These are phyloP conservation scores for Borovskyia barvae DNA, from an alignment of 208 protist species.

Conservation along the genomic window DNA sequence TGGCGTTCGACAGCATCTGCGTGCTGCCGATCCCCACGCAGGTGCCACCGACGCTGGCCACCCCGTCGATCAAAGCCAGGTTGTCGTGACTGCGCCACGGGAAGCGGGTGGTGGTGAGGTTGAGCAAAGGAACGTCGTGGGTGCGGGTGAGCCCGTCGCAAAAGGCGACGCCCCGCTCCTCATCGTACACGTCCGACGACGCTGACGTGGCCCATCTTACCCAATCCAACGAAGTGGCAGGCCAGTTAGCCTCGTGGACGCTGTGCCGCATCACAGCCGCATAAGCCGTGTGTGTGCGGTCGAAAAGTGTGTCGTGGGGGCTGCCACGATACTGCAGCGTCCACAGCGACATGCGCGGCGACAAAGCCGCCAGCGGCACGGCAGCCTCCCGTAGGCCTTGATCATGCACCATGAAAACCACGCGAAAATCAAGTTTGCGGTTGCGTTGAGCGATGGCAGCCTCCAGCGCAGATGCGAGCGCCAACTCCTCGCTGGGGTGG, in stretches of 20 bases:
- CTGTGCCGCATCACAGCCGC: constrained; percentile 42
- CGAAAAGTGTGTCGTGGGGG: constrained; percentile 45
- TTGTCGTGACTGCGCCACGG: constrained; percentile 67
- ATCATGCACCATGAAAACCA: constrained; percentile 73
- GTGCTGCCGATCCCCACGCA: constrained; percentile 69
- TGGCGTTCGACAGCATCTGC: constrained; percentile 8
- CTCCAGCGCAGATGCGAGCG: constrained; percentile 33
- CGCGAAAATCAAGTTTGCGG: constrained; percentile 43
- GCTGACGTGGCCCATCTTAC: background rate
- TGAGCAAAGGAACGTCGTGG: constrained; percentile 20
- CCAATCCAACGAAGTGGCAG: background rate
- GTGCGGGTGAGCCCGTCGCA: constrained; percentile 1
- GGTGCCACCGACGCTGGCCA: constrained; percentile 71
- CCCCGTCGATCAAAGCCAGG: constrained; percentile 74
- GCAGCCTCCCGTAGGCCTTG: constrained; percentile 39
- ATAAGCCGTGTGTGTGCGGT: constrained; percentile 45
- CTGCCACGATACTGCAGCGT: constrained; percentile 40
- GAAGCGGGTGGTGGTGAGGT: constrained; percentile 43
- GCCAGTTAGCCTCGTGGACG: constrained; percentile 47
- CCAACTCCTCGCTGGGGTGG: constrained; percentile 54
- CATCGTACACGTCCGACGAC: constrained; percentile 22
- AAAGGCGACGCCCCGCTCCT: constrained; percentile 8
- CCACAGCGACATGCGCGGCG: constrained; percentile 50
- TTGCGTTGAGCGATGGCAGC: constrained; percentile 36
- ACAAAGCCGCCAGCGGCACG: constrained; percentile 52